These are phyloP conservation scores for Aspergillus fumigatus DNA, from an alignment of 2,329 filamentous ascomycete species.

Conservation along the genomic window DNA sequence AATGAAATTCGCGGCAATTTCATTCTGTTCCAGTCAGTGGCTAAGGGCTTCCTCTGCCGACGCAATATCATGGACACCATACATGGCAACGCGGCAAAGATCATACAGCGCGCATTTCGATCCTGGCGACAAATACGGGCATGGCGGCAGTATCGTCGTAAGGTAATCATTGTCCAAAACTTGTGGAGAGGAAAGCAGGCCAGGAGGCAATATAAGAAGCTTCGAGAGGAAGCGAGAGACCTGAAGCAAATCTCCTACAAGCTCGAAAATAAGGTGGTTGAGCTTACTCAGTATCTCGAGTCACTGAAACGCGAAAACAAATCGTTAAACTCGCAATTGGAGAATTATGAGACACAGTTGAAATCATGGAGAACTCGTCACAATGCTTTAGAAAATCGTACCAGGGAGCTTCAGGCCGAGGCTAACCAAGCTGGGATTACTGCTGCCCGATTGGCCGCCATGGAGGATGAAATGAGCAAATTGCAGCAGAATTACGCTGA, in stretches of 20 bases:
- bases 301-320: conserved; percentile 95
- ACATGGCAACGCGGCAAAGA: conserved; percentile 81
- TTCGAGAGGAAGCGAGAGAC: conserved; percentile 94
- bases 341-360: conserved; percentile 93
- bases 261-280: conserved; percentile 98
- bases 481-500: conserved; percentile 86
- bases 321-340: conserved; percentile 76
- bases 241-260: conserved; percentile 99
- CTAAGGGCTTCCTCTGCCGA: conserved; percentile 87
- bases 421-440: conserved; percentile 97
- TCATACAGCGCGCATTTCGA: conserved; percentile 89
- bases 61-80: conserved; percentile 92
- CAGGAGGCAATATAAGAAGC: conserved; percentile 77
- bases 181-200: conserved; percentile 84
- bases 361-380: conserved; percentile 93
- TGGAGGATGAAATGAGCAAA: conserved; percentile 95
- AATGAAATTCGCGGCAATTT: conserved; percentile 74
- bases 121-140: conserved; percentile 69
- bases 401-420: conserved; percentile 92
- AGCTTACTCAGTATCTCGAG: conserved; percentile 89
- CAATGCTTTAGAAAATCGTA: conserved; percentile 80
- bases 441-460: conserved; percentile 78
- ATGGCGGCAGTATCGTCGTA: conserved; percentile 86
- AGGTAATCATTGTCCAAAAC: conserved; percentile 85
- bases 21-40: conserved; percentile 80